phyloP scores from a whole-genome alignment of 371 early-diverging fungal species.

The Zancudomyces culisetae region DNA sequence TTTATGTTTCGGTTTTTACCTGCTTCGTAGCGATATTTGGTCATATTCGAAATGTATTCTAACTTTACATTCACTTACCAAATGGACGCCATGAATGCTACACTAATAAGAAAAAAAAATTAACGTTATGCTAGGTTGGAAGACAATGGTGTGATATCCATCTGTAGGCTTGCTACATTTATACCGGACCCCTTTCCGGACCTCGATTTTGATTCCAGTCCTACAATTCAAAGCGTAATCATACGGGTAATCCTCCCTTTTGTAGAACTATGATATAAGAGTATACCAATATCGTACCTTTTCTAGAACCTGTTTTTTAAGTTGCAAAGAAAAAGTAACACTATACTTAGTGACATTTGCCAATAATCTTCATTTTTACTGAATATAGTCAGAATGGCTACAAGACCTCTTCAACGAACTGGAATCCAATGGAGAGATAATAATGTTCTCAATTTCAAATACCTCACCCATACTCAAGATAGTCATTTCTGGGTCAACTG shows the following conservation, averaged over 20 bases:
- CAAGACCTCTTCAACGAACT: constrained; percentile 27
- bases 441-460: constrained; percentile 20
- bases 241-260: constrained; percentile 9
- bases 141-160: constrained; percentile 25
- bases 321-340: too few relatives aligned
- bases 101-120: too few relatives aligned
- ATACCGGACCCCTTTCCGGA: constrained; percentile 19
- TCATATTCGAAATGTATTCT: too few relatives aligned
- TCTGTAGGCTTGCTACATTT: constrained; percentile 25
- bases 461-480: constrained; percentile 25
- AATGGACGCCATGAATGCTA: too few relatives aligned
- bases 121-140: too few relatives aligned
- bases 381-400: constrained; percentile 23
- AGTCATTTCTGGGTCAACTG: constrained; percentile 20
- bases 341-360: too few relatives aligned
- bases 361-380: background rate
- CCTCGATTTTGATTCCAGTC: constrained; percentile 15
- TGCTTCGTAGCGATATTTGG: too few relatives aligned
- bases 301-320: too few relatives aligned
- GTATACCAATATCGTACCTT: too few relatives aligned
- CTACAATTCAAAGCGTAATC: constrained; percentile 22
- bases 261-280: too few relatives aligned
- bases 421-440: constrained; percentile 23
- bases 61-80: too few relatives aligned
- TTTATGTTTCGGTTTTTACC: too few relatives aligned